Conservation (phyloP, 768 basidiomycete genomes). For the Collybiopsis confluens region DNA sequence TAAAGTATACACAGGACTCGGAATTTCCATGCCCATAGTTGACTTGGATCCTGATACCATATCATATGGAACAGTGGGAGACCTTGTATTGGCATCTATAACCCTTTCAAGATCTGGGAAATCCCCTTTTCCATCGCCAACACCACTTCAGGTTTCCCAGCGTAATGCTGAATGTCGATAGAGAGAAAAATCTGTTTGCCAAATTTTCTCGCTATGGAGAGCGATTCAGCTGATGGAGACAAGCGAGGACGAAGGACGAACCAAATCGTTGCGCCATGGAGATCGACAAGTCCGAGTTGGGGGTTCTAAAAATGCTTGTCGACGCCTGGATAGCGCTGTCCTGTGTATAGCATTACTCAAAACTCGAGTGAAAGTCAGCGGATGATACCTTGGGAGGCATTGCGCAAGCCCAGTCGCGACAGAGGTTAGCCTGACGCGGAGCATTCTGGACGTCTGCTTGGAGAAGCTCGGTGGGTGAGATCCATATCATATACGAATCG, state of each 20-base stretch:
- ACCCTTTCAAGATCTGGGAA: constrained; percentile 38
- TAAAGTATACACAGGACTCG: no score
- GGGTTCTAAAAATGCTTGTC: constrained; percentile 61
- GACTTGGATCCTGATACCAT: no score
- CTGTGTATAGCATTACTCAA: neutral
- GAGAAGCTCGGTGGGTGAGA: constrained; percentile 52
- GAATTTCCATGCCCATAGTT: no score
- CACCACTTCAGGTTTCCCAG: constrained; percentile 41
- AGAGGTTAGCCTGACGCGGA: constrained; percentile 51
- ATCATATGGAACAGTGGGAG: no score
- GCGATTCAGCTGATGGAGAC: constrained; percentile 13
- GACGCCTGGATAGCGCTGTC: constrained; percentile 32
- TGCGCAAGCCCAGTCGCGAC: constrained; percentile 78
- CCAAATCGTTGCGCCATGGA: constrained; percentile 80
- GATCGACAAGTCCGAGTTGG: constrained; percentile 57
- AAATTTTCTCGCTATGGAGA: constrained; percentile 57
- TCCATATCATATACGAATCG: constrained; percentile 81
- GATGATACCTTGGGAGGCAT: constrained; percentile 52
- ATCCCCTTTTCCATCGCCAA: constrained; percentile 61
- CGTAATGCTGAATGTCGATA: constrained; percentile 52
- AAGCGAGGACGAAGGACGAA: constrained; percentile 23
- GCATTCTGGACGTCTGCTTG: constrained; percentile 44
- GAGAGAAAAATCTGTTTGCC: constrained; percentile 70
- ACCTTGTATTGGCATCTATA: no score
- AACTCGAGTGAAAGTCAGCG: no score